phyloP scores from a whole-genome alignment of 768 basidiomycete genomes.

The Tulasnella sp. region DNA sequence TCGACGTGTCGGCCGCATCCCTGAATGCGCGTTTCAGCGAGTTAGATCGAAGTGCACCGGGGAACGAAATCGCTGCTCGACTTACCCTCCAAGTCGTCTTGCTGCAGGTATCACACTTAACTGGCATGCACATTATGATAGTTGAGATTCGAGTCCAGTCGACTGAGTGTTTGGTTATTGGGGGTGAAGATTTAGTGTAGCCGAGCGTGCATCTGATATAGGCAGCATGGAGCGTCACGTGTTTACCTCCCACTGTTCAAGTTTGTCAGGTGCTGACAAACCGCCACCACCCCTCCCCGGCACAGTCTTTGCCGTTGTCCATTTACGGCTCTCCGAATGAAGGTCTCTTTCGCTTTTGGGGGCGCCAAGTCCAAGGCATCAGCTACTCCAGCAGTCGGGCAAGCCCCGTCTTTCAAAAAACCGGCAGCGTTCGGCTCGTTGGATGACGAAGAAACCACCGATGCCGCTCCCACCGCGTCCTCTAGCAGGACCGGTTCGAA shows the following conservation, averaged over 20 bases:
- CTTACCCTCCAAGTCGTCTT: slow-evolving; percentile 33
- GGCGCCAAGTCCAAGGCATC: slow-evolving; percentile 48
- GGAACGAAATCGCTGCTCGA: neutral
- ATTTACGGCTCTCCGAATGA: slow-evolving; percentile 43
- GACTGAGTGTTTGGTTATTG: neutral
- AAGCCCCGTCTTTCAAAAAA: slow-evolving; percentile 55
- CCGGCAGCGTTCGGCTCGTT: slow-evolving; percentile 66
- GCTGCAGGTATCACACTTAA: slow-evolving; percentile 26
- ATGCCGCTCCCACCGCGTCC: slow-evolving; percentile 54
- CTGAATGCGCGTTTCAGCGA: neutral
- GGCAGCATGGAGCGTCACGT: neutral
- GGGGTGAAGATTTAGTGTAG: neutral
- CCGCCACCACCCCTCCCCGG: neutral
- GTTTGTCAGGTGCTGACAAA: slow-evolving; percentile 17
- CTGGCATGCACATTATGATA: slow-evolving; percentile 23
- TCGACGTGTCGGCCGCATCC: slow-evolving; percentile 33
- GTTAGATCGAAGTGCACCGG: neutral
- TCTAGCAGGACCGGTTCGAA: slow-evolving; percentile 58
- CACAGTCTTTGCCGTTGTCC: slow-evolving; percentile 5
- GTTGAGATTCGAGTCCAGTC: neutral
- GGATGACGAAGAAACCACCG: slow-evolving; percentile 64
- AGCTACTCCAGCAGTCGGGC: slow-evolving; percentile 55
- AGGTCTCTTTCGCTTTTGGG: slow-evolving; percentile 84
- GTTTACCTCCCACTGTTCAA: neutral
- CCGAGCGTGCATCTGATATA: neutral